Evolutionary conservation across 257 asterid genomes (phyloP), one percentile per base, ranked within the genome.

Genomic region (Jacaranda copaia): DNA sequence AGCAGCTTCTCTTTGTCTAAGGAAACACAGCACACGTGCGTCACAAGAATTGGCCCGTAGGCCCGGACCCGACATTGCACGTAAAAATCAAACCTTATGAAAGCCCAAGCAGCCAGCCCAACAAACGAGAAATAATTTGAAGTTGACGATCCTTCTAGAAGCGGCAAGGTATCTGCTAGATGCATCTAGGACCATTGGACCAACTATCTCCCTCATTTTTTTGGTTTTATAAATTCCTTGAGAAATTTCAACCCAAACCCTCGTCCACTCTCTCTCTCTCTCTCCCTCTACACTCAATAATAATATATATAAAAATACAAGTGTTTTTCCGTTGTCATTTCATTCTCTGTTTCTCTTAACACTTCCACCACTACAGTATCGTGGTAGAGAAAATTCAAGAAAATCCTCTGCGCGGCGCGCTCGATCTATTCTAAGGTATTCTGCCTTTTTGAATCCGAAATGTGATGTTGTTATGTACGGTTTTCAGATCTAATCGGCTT

Each of bases 111-210:
- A 40, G 1, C 1, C 14, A 42, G 48, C 61, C 2, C 10, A 15
- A 25, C 14, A 20, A n/a, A 16, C 18, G 0, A 11, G 0, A 10
- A 9, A 35, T 19, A 38, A 25, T 18, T 43, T 36, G 59, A 67
- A 76, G 14, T 7, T 0, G 25, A 52, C 66, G 88, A 85, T 79
- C 79, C 72, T 85, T 85, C 86, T 73, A 73, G 84, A 85, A 81
- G 76, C 72, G 12, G 6, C 68, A 43, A 59, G 40, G 52, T 39
- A 74, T 81, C 75, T 46, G 66, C 82, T 64, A 74, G 83, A 81
- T 20, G 9, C 79, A 68, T 69, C 84, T 40, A 75, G 72, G 55
- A 80, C 82, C 75, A 61, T 40, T 51, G 6, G 73, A 73, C 77
- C 85, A 51, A 68, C 69, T 74, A 12, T 11, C 18, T 65, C 5